Conservation (phyloP, 495 filamentous ascomycete species). For the Copromyces sp. region DNA sequence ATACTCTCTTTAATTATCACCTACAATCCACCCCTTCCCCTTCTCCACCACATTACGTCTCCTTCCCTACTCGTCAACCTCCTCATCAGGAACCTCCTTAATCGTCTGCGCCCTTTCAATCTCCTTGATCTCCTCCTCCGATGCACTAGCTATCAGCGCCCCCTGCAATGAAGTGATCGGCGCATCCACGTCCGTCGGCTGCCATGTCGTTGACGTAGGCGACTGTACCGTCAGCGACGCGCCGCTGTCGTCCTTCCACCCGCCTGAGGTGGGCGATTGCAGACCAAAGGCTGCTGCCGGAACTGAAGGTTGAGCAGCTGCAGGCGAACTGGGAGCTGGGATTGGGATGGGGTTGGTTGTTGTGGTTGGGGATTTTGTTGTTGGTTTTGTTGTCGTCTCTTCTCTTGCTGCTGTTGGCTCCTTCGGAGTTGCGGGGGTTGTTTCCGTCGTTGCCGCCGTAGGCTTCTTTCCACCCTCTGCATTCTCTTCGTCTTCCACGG, state of each 20-base stretch:
- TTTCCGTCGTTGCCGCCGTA: background rate
- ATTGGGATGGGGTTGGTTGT: background rate
- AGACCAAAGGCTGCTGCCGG: conserved; percentile 8
- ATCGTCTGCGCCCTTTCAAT: conserved; percentile 30
- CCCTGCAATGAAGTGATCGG: conserved; percentile 25
- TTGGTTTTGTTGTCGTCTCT: background rate
- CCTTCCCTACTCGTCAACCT: conserved; percentile 14
- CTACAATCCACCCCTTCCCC: background rate
- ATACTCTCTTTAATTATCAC: background rate
- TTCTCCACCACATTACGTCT: background rate
- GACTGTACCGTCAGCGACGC: conserved; percentile 28
- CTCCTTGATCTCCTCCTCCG: conserved; percentile 28
- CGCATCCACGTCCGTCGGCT: conserved; percentile 27
- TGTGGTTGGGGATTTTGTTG: background rate
- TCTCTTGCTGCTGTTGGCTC: background rate
- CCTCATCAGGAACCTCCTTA: conserved; percentile 22
- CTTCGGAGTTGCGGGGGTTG: background rate
- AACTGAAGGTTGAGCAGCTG: background rate
- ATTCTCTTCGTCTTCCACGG: background rate
- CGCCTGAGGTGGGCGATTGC: conserved; percentile 28
- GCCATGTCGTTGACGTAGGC: conserved; percentile 36
- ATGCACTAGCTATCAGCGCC: conserved; percentile 16
- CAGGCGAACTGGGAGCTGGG: background rate
- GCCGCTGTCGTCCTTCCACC: conserved; percentile 18
- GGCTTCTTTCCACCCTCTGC: background rate